Evolutionary conservation across 441 rosid species (phyloP), one percentile per base, ranked within the genome.

Genomic region (Pelargonium australe): DNA sequence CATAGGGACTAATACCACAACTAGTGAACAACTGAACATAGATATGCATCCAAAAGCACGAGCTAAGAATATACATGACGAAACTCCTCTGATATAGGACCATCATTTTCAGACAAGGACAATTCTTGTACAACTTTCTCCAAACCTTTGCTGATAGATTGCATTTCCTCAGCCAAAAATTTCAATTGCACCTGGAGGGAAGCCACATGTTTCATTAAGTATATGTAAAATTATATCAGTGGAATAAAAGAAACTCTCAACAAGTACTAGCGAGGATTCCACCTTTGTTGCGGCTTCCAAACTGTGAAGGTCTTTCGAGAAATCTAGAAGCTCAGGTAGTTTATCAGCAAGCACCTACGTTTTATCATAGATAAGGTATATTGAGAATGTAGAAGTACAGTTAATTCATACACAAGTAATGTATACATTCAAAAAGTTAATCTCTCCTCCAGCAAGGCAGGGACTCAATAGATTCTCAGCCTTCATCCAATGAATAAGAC

Each of bases 161-260:
- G 96, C 97, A 93, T 91, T 84, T 94, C 97, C 80, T 94, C 97
- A 0, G 96, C 98, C 86, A 94, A 76, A 80, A 74, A 82, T 84
- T 94, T 94, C 82, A 95, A 72, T 87, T 95, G 99, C 79, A 95
- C 77, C 99, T 92, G 81, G 72, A 72, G 55, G 68, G 72, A 71
- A 78, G 67, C 41, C 14, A 63, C 23, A 23, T 68, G 44, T 43
- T 40, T 55, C 61, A 19, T 58, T 58, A 9, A 19, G 23, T 19
- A 58, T 10, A 19, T 17, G 25, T 3, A 58, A 58, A 58, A 1
- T 19, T 58, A 58, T 25, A 58, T 58, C 31, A 58, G 19, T 19
- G 31, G 8, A 58, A 7, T 19, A 7, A 19, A 19, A 5, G 8
- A 58, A 17, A 17, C 11, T 57, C 63, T 19, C 63, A 58, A 13